Evolutionary conservation across 371 early-diverging fungal species (phyloP), one percentile per base, ranked within the genome.

Genomic region (Parasitella parasitica): DNA sequence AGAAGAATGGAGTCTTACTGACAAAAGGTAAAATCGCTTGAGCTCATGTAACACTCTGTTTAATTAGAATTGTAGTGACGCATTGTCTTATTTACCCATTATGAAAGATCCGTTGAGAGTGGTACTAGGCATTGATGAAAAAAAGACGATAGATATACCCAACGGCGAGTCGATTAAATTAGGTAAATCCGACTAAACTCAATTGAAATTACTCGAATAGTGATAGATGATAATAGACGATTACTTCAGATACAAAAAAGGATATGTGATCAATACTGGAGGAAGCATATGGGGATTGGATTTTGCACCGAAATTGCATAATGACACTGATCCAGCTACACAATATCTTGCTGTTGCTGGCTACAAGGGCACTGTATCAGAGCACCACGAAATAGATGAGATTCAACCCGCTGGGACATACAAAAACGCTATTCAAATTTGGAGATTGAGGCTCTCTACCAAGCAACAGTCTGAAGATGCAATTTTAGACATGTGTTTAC

Each of bases 291-390:
- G 88, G 86, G 83, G 82, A 6, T 46, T 88, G 38, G 83, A 82
- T 48, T 86, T 87, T 75, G 77, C 72, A 16, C 81, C 81, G 9
- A 75, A 75, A 24, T n/a, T 41, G 0, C 11, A 57, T 3, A 28
- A 48, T 0, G 68, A 70, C 39, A 36, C 36, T 0, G 58, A 70
- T 60, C 55, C 41, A 55, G 53, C 22, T 9, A 60, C 36, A 26
- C 86, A 86, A 39, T 88, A 83, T 56, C 52, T 88, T 1, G 88
- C 86, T 8, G 69, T 84, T 20, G 85, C 70, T 8, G 86, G 86
- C 0, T 86, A 83, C 57, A 71, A 66, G 54, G 61, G 72, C 3
- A 70, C 73, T n/a, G 35, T 61, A 6, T 66, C 73, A 2, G 80
- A 80, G 36, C 76, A 75, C 46, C 70, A 77, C n/a, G 43, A 69